Conservation (phyloP, 1,284 basidiomycete genomes). For the Ceratobasidium sp. region DNA sequence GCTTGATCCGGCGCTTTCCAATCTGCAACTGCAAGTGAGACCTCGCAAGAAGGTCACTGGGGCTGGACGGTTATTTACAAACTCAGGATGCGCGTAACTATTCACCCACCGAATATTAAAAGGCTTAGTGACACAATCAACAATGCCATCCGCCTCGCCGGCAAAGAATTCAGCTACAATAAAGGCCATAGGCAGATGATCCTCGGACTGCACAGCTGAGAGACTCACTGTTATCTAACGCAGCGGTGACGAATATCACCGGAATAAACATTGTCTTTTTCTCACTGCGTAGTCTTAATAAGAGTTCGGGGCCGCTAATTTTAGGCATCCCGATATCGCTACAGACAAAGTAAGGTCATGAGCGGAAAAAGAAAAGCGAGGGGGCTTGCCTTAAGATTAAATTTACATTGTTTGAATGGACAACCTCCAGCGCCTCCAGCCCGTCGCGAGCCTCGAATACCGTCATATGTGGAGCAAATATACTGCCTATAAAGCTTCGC, state of each 20-base stretch:
- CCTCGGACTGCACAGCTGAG: no score
- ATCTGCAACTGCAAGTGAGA: slow-evolving; percentile 54
- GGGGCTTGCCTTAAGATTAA: slow-evolving; percentile 9
- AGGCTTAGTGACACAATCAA: slow-evolving; percentile 56
- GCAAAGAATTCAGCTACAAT: slow-evolving; percentile 5
- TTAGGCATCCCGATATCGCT: slow-evolving; percentile 40
- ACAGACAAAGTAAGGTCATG: neutral
- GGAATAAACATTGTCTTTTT: slow-evolving; percentile 51
- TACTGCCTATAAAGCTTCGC: slow-evolving; percentile 49
- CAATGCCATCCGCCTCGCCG: slow-evolving; percentile 54
- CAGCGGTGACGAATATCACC: slow-evolving; percentile 55
- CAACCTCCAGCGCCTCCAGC: slow-evolving; percentile 11
- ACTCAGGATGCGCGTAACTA: no score
- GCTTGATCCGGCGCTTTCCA: slow-evolving; percentile 52
- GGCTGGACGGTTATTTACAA: neutral
- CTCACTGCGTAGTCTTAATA: slow-evolving; percentile 23
- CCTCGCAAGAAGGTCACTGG: slow-evolving; percentile 59
- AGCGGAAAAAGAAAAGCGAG: neutral
- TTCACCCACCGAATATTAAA: slow-evolving; percentile 47
- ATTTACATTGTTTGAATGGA: slow-evolving; percentile 4
- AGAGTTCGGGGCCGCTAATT: slow-evolving; percentile 22
- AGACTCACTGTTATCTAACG: neutral
- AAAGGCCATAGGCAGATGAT: neutral
- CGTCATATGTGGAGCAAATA: slow-evolving; percentile 47
- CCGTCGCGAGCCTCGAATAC: slow-evolving; percentile 38